Conservation (phyloP, 495 filamentous ascomycete species). For the Aspergillus steynii region DNA sequence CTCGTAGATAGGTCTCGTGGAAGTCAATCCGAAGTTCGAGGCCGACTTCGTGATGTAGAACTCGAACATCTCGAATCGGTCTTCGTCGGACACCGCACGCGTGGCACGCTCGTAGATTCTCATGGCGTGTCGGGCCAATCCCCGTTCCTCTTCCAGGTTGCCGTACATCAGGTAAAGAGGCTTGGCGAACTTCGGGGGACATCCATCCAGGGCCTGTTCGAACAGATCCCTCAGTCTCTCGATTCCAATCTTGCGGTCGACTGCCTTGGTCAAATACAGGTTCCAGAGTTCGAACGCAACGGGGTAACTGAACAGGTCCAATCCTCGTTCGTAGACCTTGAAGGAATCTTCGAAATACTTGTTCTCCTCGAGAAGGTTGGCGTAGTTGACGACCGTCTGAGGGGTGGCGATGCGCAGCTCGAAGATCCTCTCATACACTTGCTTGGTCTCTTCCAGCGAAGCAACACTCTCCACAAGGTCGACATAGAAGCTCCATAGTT, state of each 20-base stretch:
- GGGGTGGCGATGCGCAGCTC: constrained; percentile 97
- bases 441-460: constrained; percentile 87
- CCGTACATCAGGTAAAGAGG: constrained; percentile 97
- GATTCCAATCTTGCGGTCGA: constrained; percentile 92
- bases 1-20: constrained; percentile 96
- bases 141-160: constrained; percentile 93
- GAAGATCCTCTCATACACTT: constrained; percentile 96
- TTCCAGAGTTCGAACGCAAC: constrained; percentile 99
- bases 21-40: constrained; percentile 95
- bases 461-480: constrained; percentile 95
- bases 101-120: constrained; percentile 98
- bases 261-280: constrained; percentile 94
- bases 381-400: constrained; percentile 98
- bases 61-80: constrained; percentile 96
- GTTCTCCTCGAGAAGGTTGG: constrained; percentile 92
- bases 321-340: constrained; percentile 93
- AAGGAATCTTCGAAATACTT: constrained; percentile 97
- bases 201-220: constrained; percentile 93
- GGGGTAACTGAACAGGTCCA: constrained; percentile 96
- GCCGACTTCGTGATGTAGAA: constrained; percentile 99
- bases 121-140: constrained; percentile 96
- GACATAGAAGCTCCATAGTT: constrained; percentile 99
- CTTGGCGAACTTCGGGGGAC: constrained; percentile 95
- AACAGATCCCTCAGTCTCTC: constrained; percentile 94
- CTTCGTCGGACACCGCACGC: constrained; percentile 91